Evolutionary conservation across 306 rosid genomes (phyloP), one percentile per base, ranked within the genome.

Genomic region (Aeschynomene evenia): DNA sequence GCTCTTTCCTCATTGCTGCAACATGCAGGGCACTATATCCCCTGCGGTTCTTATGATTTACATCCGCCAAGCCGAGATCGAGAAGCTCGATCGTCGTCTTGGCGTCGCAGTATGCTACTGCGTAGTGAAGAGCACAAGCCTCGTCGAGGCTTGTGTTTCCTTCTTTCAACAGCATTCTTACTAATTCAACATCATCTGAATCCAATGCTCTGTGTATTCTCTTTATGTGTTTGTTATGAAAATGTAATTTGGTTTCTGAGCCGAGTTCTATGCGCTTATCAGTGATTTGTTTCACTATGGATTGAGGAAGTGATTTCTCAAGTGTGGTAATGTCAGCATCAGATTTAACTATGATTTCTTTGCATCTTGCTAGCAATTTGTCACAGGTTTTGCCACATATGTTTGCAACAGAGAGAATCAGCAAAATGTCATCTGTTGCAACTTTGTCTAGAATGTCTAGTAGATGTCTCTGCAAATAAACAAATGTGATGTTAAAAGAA

Each of bases 201-300:
- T 89, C 96, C 15, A 89, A 46, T 4, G 87, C 96, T 63, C 90
- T 81, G 13, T 85, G 84, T 76, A 89, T 86, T 70, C 88, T 86
- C 73, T 67, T 86, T 3, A 80, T 77, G 66, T 84, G 87, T 78
- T 86, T 89, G 31, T 86, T 77, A 2, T 82, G 85, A 46, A 68
- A 68, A 55, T 33, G 19, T 7, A 14, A 43, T n/a, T n/a, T n/a
- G 66, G 49, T 75, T 59, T 57, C 54, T 5, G 68, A 56, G 54
- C 78, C 79, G 1, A 49, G 76, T 24, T 77, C 77, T 62, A 20
- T 49, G 6, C 92, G 75, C 45, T 68, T 79, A 36, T 84, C 68
- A 7, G 22, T 64, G 20, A 89, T 79, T 63, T 45, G 80, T 66
- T 86, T 81, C 46, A 66, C 85, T 6, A 66, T 6, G 12, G 70